Percentiles rank a stretch among this genome's conserved stretches.
These are phyloP conservation scores for Triglochin maritima DNA, from an alignment of 106 monocot genomes.

Conservation along the genomic window DNA sequence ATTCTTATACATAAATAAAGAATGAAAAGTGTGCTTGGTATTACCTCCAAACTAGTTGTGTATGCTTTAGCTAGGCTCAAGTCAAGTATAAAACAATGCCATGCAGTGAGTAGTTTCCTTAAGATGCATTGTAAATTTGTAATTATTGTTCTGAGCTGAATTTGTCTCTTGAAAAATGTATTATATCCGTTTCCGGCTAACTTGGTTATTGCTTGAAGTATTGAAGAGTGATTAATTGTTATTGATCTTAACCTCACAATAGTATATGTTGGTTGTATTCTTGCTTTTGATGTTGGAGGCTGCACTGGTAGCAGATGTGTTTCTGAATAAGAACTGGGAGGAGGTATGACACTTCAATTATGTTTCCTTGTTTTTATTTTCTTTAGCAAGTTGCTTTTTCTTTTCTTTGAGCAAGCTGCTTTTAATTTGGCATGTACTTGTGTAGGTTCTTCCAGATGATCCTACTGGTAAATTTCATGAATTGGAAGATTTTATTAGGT, in stretches of 20 bases:
- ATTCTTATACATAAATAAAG: too few species aligned
- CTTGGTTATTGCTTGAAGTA: too few species aligned
- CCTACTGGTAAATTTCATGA: constrained; percentile 68
- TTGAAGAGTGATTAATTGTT: background rate
- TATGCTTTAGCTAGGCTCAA: too few species aligned
- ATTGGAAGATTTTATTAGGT: constrained; percentile 58
- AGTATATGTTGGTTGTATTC: constrained; percentile 54
- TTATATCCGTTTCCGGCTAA: too few species aligned
- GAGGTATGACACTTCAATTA: constrained; percentile 29
- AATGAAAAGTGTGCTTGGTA: too few species aligned
- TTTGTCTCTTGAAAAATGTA: background rate
- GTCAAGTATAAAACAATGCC: too few species aligned
- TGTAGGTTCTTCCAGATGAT: constrained; percentile 72
- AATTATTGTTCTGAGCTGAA: too few species aligned
- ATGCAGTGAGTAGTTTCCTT: too few species aligned
- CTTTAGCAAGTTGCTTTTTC: background rate
- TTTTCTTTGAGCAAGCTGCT: background rate
- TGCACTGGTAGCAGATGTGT: constrained; percentile 53
- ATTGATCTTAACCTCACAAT: constrained; percentile 36
- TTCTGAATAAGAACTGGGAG: constrained; percentile 82
- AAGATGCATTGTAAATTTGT: too few species aligned
- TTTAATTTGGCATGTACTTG: background rate
- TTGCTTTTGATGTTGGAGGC: constrained; percentile 61
- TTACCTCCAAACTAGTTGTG: too few species aligned
- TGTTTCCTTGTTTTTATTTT: background rate